Percentiles rank a stretch among this genome's conserved stretches.
These are phyloP conservation scores for Vitis labrusca DNA, from an alignment of 164 flowering plant genomes.

Conservation along the genomic window DNA sequence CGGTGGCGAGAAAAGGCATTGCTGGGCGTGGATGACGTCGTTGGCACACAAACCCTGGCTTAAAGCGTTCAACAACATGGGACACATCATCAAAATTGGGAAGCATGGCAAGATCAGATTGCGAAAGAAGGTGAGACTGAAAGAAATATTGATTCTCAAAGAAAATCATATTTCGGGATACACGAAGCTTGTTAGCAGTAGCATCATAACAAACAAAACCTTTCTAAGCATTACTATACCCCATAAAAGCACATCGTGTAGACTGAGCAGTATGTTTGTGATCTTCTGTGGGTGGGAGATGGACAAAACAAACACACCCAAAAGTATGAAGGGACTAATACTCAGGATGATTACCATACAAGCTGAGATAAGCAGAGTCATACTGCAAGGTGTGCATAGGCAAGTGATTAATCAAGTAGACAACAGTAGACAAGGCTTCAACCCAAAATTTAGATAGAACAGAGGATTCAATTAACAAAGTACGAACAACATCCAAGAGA, in stretches of 20 bases:
- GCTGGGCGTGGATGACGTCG: too few relatives aligned
- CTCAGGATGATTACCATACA: constrained; percentile 3
- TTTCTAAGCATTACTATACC: neutral
- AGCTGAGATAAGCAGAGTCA: constrained; percentile 1
- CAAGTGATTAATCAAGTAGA: constrained; percentile 4
- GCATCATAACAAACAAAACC: constrained; percentile 3
- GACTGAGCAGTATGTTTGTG: constrained; percentile 4
- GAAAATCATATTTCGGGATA: constrained; percentile 9
- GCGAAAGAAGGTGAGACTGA: neutral
- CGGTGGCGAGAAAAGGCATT: neutral
- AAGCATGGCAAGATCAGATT: too few relatives aligned
- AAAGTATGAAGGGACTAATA: constrained; percentile 4
- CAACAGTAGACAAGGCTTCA: constrained; percentile 8
- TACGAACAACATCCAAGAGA: constrained; percentile 11
- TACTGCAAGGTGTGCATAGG: neutral
- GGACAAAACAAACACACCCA: constrained; percentile 18
- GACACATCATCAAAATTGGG: too few relatives aligned
- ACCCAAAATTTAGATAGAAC: constrained; percentile 13
- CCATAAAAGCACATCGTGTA: constrained; percentile 15
- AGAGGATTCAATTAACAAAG: constrained; percentile 4
- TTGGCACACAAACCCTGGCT: too few relatives aligned
- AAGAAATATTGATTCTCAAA: constrained; percentile 13
- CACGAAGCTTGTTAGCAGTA: neutral
- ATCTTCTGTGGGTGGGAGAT: constrained; percentile 3
- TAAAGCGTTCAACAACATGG: too few relatives aligned